Base-by-base conservation (phyloP, 345 rosid genomes). In the Trapa incisa region DNA sequence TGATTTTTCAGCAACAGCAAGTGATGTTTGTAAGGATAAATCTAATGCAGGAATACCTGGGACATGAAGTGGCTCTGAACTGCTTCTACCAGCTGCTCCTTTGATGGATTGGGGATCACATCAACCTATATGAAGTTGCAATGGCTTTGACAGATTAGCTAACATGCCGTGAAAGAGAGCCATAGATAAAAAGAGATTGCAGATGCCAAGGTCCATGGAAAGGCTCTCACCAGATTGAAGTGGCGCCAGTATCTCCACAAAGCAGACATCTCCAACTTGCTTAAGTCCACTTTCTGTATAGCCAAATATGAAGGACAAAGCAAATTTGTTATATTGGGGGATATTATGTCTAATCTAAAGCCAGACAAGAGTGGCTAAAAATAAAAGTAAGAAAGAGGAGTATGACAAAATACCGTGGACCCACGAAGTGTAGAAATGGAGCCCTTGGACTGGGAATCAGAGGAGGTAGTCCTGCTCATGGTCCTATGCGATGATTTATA, bases 31-130 rank as follows among this genome's bases (percentile, higher is more conserved):
- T 45, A 42, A 42, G 7, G 65, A 13, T 36, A 37, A 61, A 35
- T 62, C 39, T 12, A 22, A 42, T 5, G 32, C 12, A n/a, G 16
- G 52, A 22, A 54, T 84, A 94, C 99, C 97, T 91, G 96, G 2
- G 97, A 77, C 93, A 85, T 85, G 76, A 94, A 94, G 78, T 94
- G 97, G 80, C 96, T 83, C 67, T 89, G 92, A 71, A 94, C 91
- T 65, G 82, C 84, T 48, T 91, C 96, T 61, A 89, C 75, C 66
- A 94, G 86, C 73, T 94, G 92, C 80, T 94, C 97, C 72, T 79
- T 87, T 1, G 99, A 80, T 54, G 97, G 97, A 71, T 94, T 94
- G 57, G 93, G 97, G 64, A 84, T 74, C 66, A 86, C 81, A 76
- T 89, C 97, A 77, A 91, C 91, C 97, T 94, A 69, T 17, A 62